phyloP scores from a whole-genome alignment of 768 basidiomycete species.

The Mycena epipterygia region DNA sequence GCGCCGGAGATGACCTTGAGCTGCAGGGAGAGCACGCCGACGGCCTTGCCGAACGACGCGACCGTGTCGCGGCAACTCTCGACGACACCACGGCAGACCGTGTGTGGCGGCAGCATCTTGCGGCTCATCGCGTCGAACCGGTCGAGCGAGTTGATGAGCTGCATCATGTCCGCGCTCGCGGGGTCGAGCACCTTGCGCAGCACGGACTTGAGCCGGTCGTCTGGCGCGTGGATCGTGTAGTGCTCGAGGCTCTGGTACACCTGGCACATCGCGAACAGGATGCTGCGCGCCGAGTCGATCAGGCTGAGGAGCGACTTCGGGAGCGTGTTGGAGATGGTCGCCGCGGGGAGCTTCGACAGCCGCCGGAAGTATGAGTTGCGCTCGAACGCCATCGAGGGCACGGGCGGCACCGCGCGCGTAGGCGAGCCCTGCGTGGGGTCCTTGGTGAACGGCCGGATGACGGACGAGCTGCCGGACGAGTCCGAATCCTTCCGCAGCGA shows the following conservation, averaged over 20 bases:
- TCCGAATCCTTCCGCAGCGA: conserved; percentile 65
- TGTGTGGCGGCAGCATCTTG: conserved; percentile 74
- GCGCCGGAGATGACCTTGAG: conserved; percentile 79
- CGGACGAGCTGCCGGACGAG: conserved; percentile 47
- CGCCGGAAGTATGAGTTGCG: conserved; percentile 95
- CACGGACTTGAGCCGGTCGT: conserved; percentile 85
- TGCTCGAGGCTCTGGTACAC: conserved; percentile 91
- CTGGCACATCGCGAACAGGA: conserved; percentile 93
- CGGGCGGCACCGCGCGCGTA: conserved; percentile 58
- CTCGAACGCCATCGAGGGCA: conserved; percentile 79
- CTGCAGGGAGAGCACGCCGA: conserved; percentile 85
- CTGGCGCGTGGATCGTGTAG: conserved; percentile 85
- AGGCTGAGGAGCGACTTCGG: conserved; percentile 78
- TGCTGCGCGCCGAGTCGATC: conserved; percentile 91
- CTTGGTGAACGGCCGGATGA: conserved; percentile 41
- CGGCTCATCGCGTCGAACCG: conserved; percentile 89
- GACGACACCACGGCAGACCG: conserved; percentile 81
- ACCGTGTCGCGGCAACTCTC: conserved; percentile 90
- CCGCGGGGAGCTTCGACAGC: conserved; percentile 81
- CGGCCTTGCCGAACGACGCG: conserved; percentile 88
- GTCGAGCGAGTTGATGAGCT: conserved; percentile 90
- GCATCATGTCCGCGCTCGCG: conserved; percentile 83
- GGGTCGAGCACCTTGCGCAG: conserved; percentile 90
- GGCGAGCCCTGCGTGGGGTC: conserved; percentile 41
- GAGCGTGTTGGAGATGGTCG: conserved; percentile 72